These are phyloP conservation scores for Phyllachora maydis DNA, from an alignment of 2,329 filamentous ascomycete genomes.

Conservation along the genomic window DNA sequence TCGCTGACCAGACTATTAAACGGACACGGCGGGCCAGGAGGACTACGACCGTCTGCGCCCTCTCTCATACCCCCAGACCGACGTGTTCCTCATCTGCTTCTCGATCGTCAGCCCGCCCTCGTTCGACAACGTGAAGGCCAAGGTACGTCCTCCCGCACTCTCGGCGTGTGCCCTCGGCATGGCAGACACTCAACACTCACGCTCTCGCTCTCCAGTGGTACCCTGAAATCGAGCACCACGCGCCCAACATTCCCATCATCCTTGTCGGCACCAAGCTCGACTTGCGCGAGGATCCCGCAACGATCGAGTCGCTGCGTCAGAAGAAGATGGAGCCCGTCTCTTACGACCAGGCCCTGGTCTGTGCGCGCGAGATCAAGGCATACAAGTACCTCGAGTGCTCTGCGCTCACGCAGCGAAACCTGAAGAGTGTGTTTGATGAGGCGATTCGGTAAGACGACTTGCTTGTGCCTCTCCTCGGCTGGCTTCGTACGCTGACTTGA, in stretches of 20 bases:
- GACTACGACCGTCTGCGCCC: slow-evolving; percentile 92
- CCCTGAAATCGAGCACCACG: slow-evolving; percentile 93
- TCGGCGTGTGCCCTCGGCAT: too few relatives aligned
- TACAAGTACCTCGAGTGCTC: slow-evolving; percentile 98
- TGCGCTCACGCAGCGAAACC: slow-evolving; percentile 82
- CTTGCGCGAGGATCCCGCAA: slow-evolving; percentile 71
- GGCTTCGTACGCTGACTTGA: slow-evolving; percentile 1
- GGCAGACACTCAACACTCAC: too few relatives aligned
- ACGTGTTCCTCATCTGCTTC: slow-evolving; percentile 97
- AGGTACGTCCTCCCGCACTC: slow-evolving; percentile 46
- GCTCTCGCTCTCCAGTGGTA: slow-evolving; percentile 81
- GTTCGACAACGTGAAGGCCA: slow-evolving; percentile 97
- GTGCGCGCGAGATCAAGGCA: slow-evolving; percentile 85
- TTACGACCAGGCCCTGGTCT: slow-evolving; percentile 75
- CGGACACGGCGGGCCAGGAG: slow-evolving; percentile 96
- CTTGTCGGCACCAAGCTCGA: slow-evolving; percentile 95
- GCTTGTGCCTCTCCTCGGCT: slow-evolving; percentile 4
- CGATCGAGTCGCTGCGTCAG: slow-evolving; percentile 60
- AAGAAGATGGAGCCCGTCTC: slow-evolving; percentile 96
- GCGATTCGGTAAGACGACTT: slow-evolving; percentile 63
- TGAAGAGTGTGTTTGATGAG: slow-evolving; percentile 98
- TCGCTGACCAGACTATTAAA: too few relatives aligned
- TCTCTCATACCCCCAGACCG: slow-evolving; percentile 93
- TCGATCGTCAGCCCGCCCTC: slow-evolving; percentile 95
- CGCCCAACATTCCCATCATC: slow-evolving; percentile 87